Percentiles rank a stretch among this genome's conserved stretches.
These are phyloP conservation scores for Pyrenophora teres DNA, from an alignment of 2,329 filamentous ascomycete genomes.

Conservation along the genomic window DNA sequence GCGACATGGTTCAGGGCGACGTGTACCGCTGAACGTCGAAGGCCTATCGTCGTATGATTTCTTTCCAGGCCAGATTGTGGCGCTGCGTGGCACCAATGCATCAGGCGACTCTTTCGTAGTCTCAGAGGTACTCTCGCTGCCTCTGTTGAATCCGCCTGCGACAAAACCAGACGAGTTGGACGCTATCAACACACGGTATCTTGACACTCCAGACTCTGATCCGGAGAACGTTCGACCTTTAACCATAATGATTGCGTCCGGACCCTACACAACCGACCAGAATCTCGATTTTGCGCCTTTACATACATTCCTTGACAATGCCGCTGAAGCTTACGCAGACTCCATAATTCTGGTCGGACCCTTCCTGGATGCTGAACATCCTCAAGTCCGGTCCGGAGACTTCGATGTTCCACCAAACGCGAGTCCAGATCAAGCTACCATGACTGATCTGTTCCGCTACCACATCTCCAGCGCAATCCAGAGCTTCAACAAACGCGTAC, in stretches of 20 bases:
- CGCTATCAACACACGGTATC: conserved; percentile 69
- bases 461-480: conserved; percentile 76
- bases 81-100: conserved; percentile 82
- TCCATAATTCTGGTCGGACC: conserved; percentile 80
- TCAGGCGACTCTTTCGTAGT: conserved; percentile 83
- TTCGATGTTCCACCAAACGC: conserved; percentile 50
- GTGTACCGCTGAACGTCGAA: conserved; percentile 79
- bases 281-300: conserved; percentile 90
- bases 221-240: conserved; percentile 64
- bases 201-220: conserved; percentile 63
- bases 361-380: conserved; percentile 91
- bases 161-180: conserved; percentile 70
- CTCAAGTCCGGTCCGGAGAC: conserved; percentile 69
- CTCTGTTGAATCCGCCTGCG: conserved; percentile 74
- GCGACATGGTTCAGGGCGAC: conserved; percentile 77
- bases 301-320: conserved; percentile 77
- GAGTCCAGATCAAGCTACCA: conserved; percentile 72
- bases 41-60: conserved; percentile 74
- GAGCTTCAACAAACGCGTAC: conserved; percentile 70
- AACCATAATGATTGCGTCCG: conserved; percentile 76
- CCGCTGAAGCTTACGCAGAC: conserved; percentile 75
- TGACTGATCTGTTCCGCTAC: conserved; percentile 81
- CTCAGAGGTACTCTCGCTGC: conserved; percentile 73
- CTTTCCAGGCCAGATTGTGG: conserved; percentile 94
- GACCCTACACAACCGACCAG: conserved; percentile 90